phyloP scores from a whole-genome alignment of 352 stramenopile species.

The Phytopythium boreale region DNA sequence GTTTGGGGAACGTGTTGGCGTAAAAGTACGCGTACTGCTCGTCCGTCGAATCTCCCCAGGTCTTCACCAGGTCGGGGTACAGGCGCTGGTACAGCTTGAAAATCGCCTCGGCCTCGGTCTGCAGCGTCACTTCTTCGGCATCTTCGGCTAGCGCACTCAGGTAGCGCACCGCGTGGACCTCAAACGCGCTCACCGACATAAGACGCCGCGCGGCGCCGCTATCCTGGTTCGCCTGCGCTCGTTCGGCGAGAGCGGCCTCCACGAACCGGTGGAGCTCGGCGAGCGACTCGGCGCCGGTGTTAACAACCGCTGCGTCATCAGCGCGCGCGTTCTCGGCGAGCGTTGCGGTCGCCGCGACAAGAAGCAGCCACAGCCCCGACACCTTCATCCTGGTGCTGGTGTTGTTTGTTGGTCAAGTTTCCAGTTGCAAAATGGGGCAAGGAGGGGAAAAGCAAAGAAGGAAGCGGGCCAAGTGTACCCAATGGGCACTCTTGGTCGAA shows the following conservation, averaged over 20 bases:
- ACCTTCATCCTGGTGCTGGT: neutral
- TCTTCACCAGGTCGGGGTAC: constrained; percentile 32
- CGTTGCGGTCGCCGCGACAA: neutral
- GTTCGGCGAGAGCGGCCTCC: constrained; percentile 1
- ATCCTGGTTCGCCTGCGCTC: neutral
- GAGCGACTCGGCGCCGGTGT: neutral
- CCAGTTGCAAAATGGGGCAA: neutral
- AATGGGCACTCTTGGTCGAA: neutral
- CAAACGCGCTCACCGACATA: constrained; percentile 2
- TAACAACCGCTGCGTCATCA: neutral
- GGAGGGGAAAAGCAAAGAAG: neutral
- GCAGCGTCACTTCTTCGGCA: constrained; percentile 25
- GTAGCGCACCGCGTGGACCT: constrained; percentile 41
- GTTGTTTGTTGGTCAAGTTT: neutral
- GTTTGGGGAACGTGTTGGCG: constrained; percentile 55
- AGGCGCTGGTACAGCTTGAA: constrained; percentile 72
- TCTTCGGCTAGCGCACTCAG: constrained; percentile 20
- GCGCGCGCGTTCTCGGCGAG: neutral
- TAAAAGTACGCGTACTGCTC: constrained; percentile 62
- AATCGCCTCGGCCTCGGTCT: constrained; percentile 38
- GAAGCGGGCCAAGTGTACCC: constrained; percentile 1
- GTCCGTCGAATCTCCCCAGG: constrained; percentile 37
- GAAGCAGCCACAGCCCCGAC: constrained; percentile 2
- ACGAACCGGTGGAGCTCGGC: constrained; percentile 3
- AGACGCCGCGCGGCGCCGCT: neutral